Base-by-base conservation (phyloP, 1,284 basidiomycete genomes). In the Puccinia coronata region DNA sequence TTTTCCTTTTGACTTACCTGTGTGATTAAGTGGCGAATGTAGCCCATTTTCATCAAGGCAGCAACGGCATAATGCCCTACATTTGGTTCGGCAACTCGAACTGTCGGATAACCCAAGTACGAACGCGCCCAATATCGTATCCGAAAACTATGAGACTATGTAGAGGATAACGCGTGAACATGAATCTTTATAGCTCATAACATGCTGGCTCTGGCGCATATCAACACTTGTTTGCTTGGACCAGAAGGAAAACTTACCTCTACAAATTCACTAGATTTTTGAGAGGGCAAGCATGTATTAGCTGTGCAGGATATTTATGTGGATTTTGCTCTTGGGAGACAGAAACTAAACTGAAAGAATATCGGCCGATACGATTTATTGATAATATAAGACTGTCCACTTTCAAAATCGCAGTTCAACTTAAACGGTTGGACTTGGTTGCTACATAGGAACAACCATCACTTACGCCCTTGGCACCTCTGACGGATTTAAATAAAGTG, bases 71-170 rank as follows among this genome's bases (percentile, higher is more conserved):
- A 84, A 82, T 86, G 86, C 4, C 84, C 83, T 16, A 69, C 65
- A 75, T 86, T 86, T 0, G 86, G 85, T 77, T 83, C 79, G 2
- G 86, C 86, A 4, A 82, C 67, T 9, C 84, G 83, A 11, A 86
- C 83, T 0, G 84, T 82, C 8, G 85, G 85, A 67, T 84, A 86
- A 18, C 86, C 86, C 2, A 86, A 83, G 70, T 84, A 86, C 23
- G 84, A 85, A 9, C 85, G 83, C 5, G 85, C 83, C 83, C 84
- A 86, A 82, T 86, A 86, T 8, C 86, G 82, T 84, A 84, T 73
- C 84, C 71, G 77, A 55, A 73, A 70, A 65, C 51, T 57, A 39
- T 41, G 34, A 63, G 71, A 77, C 73, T 65, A 20, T 6, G 34
- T 8, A 14, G 34, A 51, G 1, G 25, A 69, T 55, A 47, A 36